Evolutionary conservation across 768 basidiomycete genomes (phyloP), one percentile per base, ranked within the genome.

Genomic region (Leccinum incarnatum): DNA sequence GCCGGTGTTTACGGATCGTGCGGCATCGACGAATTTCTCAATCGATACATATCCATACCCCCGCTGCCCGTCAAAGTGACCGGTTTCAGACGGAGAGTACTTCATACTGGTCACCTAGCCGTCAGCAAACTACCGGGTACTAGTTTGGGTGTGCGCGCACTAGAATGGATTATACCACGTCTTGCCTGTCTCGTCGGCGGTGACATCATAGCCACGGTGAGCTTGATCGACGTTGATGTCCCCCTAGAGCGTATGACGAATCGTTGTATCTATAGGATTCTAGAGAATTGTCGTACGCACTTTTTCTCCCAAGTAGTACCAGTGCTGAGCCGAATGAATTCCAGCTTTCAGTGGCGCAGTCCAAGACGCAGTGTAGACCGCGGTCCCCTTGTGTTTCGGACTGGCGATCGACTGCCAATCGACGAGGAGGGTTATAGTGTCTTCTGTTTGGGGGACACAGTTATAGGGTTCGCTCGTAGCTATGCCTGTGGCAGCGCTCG

Each of bases 261-360:
- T 23, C 12, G 7, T 37, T 45, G 23, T 29, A 56, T 19, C 46
- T 30, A 2, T 65, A 29, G 23, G 15, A 51, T 15, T 37, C 32
- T 10, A 19, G 15, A 25, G 4, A n/a, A 51, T 54, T 52, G 23
- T 54, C 10, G 21, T 19, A 57, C 73, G 8, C 54, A 86, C 92
- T 80, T 92, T 95, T 77, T 92, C 89, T 51, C 83, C 94, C 89
- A 95, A 92, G 75, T 95, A 95, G 74, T 95, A 93, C 90, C 91
- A 95, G 68, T 92, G 87, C 68, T 97, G 94, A 42, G 88, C 89
- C 8, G 89, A 88, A 72, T 95, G 93, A 9, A 96, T 81, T n/a
- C 93, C 94, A 21, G 90, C 81, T 70, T 91, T 90, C 59, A 93
- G 76, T 17, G 94, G 95, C 1, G 95, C 94, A 1, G 94, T 95